Evolutionary conservation across 2,329 filamentous ascomycete genomes (phyloP).

Genomic region (Aspergillus clavatus): DNA sequence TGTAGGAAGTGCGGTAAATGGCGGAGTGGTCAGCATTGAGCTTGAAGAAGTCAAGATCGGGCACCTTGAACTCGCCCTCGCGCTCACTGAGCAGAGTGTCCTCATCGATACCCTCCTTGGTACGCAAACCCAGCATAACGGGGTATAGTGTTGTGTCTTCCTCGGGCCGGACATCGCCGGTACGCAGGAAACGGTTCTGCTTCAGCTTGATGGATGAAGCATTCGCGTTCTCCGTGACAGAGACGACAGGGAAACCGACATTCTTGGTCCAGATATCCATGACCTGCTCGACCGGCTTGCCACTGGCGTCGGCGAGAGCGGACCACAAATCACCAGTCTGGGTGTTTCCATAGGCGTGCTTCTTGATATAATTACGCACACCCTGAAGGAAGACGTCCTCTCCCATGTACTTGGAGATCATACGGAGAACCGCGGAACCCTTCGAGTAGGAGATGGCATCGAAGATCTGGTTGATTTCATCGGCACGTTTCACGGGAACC

Average conservation of each 20-base stretch:
- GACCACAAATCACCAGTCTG: slow-evolving; percentile 87
- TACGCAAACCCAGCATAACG: slow-evolving; percentile 80
- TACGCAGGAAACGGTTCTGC: slow-evolving; percentile 92
- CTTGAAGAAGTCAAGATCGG: slow-evolving; percentile 87
- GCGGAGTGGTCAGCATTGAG: slow-evolving; percentile 91
- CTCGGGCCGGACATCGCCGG: slow-evolving; percentile 86
- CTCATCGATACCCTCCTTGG: slow-evolving; percentile 76
- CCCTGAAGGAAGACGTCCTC: slow-evolving; percentile 92
- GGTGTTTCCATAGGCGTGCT: slow-evolving; percentile 95
- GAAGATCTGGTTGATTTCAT: slow-evolving; percentile 97
- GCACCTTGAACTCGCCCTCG: slow-evolving; percentile 71
- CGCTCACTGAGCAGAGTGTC: slow-evolving; percentile 66
- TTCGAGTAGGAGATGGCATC: slow-evolving; percentile 97
- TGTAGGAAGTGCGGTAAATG: slow-evolving; percentile 86
- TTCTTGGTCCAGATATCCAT: slow-evolving; percentile 98
- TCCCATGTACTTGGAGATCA: slow-evolving; percentile 93
- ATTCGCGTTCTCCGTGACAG: slow-evolving; percentile 69
- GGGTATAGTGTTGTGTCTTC: slow-evolving; percentile 86
- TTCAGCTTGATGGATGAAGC: slow-evolving; percentile 75
- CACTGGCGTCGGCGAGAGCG: slow-evolving; percentile 79
- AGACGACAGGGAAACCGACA: slow-evolving; percentile 86
- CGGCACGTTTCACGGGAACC: slow-evolving; percentile 88
- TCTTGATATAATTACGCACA: slow-evolving; percentile 84
- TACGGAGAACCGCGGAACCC: slow-evolving; percentile 89
- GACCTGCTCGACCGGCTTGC: slow-evolving; percentile 81